These are phyloP conservation scores for Sphaerostilbella broomeana DNA, from an alignment of 2,329 filamentous ascomycete genomes.

Conservation along the genomic window DNA sequence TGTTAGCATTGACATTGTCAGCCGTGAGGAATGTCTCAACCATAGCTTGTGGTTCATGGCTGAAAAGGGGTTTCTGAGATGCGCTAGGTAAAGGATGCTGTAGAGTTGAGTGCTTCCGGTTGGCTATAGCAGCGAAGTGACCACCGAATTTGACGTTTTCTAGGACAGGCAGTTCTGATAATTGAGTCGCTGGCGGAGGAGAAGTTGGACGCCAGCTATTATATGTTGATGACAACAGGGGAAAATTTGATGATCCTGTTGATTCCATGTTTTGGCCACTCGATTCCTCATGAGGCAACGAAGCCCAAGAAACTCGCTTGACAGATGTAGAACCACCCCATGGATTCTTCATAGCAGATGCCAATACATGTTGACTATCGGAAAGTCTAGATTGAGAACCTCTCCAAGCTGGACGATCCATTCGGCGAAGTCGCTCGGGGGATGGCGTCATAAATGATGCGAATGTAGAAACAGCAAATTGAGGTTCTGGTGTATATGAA, in stretches of 20 bases:
- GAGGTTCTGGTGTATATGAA: constrained; percentile 39
- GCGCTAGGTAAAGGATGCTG: constrained; percentile 34
- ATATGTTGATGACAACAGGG: too few species aligned
- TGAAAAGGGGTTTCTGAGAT: constrained; percentile 30
- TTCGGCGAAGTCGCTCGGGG: constrained; percentile 28
- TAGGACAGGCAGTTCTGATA: constrained; percentile 29
- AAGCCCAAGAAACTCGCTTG: constrained; percentile 34
- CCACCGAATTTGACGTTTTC: constrained; percentile 35
- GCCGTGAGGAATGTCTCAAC: constrained; percentile 21
- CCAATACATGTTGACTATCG: constrained; percentile 29
- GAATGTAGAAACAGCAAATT: constrained; percentile 45
- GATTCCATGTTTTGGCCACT: too few species aligned
- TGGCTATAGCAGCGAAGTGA: constrained; percentile 43
- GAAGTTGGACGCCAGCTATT: too few species aligned
- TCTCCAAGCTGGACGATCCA: neutral
- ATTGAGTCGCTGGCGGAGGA: constrained; percentile 36
- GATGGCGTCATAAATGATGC: constrained; percentile 46
- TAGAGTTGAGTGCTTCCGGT: constrained; percentile 25
- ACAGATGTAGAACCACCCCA: constrained; percentile 22
- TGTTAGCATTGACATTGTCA: constrained; percentile 14
- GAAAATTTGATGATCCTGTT: too few species aligned
- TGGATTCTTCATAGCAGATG: constrained; percentile 30
- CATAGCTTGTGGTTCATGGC: constrained; percentile 22
- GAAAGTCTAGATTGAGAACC: constrained; percentile 17
- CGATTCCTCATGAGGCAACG: constrained; percentile 23